Evolutionary conservation across 2,329 filamentous ascomycete species (phyloP), one percentile per base, ranked within the genome.

Genomic region (Aspergillus neoniger): DNA sequence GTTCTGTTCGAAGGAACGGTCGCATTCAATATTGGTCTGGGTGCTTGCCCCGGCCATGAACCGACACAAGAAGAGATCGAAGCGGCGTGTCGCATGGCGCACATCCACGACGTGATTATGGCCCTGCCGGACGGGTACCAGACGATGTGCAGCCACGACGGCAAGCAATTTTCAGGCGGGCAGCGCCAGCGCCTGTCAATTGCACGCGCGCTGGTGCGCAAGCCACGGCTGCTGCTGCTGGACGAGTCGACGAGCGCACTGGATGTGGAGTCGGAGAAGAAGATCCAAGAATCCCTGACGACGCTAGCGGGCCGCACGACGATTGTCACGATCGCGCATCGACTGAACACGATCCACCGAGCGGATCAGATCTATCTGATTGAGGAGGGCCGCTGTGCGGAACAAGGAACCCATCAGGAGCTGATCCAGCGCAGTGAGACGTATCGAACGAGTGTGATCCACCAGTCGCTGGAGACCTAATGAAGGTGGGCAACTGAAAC

Each of bases 281-380:
- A 81, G 12, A 73, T 88, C n/a, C 76, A 78, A 57, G 74, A 78
- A 44, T 75, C 72, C 14, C 62, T 79, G 32, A 73, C 69, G 28
- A 73, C 70, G 55, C 69, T 71, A 7, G 70, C 70, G 6, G 67
- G 67, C 14, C 67, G 70, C 12, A 76, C 72, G 12, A 79, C 77
- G 10, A 72, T 77, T 30, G 70, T 80, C 53, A 76, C 76, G 2
- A 79, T 79, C 63, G 75, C 77, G 2, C 77, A 79, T 65, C 72
- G 77, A 30, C 66, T 79, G 53, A 73, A 76, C 55, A 80, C 77
- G 14, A 78, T 79, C 10, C 68, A 72, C 55, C 69, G 70, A 62
- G 92, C 93, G 0, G 90, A 97, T 75, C 93, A 93, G 68, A 97
- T 97, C 66, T 91, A 96, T 21, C 62, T 78, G 21, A 76, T 84